A percentile compares a stretch with the other conserved stretches of the same genome.
Conservation (phyloP, 73 alveolate genomes). For the Paramecium octaurelia region DNA sequence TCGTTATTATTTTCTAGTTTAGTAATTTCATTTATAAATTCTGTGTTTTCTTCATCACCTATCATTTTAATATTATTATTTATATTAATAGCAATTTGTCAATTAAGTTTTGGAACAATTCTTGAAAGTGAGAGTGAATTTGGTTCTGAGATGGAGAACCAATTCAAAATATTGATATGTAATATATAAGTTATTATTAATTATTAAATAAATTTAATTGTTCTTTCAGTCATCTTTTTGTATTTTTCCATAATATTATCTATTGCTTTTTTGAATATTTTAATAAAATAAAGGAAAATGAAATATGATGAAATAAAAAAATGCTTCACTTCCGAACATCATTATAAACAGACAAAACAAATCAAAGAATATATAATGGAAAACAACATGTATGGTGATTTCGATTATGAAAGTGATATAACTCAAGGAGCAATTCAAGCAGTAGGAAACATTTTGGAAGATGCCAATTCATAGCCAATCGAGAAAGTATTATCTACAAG, state of each 20-base stretch:
- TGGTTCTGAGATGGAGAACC: not conserved
- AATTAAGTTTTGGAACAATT: not conserved
- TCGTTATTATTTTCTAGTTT: not conserved
- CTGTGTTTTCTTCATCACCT: constrained; percentile 12
- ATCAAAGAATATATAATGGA: not conserved
- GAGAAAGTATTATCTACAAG: not conserved
- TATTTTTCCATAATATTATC: not conserved
- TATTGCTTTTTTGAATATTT: not conserved
- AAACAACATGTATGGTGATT: not conserved
- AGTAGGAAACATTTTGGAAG: not conserved
- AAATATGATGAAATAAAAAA: not conserved
- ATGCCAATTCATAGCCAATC: not conserved
- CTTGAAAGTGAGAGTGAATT: not conserved
- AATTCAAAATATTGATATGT: not conserved
- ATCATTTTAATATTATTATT: not conserved
- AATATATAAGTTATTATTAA: not conserved
- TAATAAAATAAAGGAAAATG: not conserved
- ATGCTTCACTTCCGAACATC: constrained; percentile 4
- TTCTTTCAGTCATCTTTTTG: not conserved
- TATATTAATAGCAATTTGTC: not conserved
- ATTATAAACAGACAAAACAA: not conserved
- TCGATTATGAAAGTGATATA: not conserved
- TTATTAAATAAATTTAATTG: not conserved
- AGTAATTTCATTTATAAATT: not conserved
- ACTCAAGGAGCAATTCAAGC: not conserved